Conservation (phyloP, 352 stramenopile species). For the Phytopythium sindhum region DNA sequence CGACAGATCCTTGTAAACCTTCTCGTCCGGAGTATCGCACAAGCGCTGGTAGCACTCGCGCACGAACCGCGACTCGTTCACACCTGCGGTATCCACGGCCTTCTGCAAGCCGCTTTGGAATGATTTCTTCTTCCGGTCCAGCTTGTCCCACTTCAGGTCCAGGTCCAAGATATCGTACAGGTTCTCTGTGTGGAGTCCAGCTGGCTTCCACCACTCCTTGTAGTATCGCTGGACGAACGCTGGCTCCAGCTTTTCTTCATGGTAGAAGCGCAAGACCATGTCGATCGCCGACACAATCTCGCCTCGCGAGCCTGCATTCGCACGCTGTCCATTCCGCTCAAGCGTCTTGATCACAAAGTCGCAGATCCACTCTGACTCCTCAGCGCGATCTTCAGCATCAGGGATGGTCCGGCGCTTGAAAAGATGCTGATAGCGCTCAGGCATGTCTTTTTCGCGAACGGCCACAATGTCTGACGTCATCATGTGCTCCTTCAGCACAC, state of each 20-base stretch:
- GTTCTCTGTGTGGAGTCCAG: constrained; percentile 74
- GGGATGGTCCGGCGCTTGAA: constrained; percentile 74
- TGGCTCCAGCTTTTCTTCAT: constrained; percentile 86
- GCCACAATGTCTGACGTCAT: constrained; percentile 83
- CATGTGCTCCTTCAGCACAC: constrained; percentile 86
- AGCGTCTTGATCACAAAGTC: constrained; percentile 84
- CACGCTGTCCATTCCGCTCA: constrained; percentile 46
- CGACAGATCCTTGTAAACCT: constrained; percentile 82
- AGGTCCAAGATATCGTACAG: constrained; percentile 86
- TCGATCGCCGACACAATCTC: constrained; percentile 89
- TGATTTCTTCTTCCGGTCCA: constrained; percentile 76
- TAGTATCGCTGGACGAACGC: constrained; percentile 88
- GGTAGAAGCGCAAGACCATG: constrained; percentile 85
- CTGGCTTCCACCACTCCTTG: constrained; percentile 89
- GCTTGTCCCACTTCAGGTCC: constrained; percentile 87
- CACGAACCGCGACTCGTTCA: constrained; percentile 77
- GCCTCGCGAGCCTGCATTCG: constrained; percentile 54
- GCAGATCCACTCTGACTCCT: constrained; percentile 89
- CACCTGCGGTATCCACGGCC: constrained; percentile 57
- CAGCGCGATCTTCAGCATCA: constrained; percentile 76
- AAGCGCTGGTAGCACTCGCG: constrained; percentile 82
- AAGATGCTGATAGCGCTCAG: constrained; percentile 75
- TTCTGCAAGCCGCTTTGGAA: constrained; percentile 72
- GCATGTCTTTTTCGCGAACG: constrained; percentile 77
- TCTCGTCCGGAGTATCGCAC: constrained; percentile 68